Evolutionary conservation across 78 protist species (phyloP).

Genomic region (Speleostelium caveatum): DNA sequence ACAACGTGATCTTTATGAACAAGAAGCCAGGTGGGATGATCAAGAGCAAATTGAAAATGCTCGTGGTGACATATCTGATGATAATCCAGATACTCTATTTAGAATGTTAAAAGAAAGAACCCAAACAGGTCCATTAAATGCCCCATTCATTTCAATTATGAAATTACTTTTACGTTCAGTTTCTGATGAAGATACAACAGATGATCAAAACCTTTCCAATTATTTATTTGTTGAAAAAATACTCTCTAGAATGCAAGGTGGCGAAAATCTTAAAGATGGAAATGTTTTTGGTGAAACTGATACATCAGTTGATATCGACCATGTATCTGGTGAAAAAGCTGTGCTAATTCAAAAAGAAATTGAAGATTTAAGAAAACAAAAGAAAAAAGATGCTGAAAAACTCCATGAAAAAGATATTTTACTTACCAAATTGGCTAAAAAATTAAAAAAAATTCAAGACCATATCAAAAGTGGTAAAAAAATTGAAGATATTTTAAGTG

Average conservation of each 20-base stretch:
- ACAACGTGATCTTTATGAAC: conserved; percentile 60
- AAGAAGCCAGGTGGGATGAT: conserved; percentile 74
- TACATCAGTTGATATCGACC: conserved; percentile 14
- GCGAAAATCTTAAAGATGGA: neutral
- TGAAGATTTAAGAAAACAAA: conserved; percentile 40
- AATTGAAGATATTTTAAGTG: conserved; percentile 3
- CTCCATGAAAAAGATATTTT: conserved; percentile 52
- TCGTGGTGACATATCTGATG: conserved; percentile 60
- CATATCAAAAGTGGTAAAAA: conserved; percentile 24
- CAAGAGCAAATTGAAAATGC: conserved; percentile 46
- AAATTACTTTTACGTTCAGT: conserved; percentile 3
- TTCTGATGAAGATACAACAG: conserved; percentile 18
- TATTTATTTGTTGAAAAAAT: conserved; percentile 51
- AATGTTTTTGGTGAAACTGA: neutral
- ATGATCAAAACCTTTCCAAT: conserved; percentile 11
- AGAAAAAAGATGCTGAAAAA: conserved; percentile 41
- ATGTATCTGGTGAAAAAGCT: conserved; percentile 72
- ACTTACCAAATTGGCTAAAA: conserved; percentile 50
- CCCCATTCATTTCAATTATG: conserved; percentile 44
- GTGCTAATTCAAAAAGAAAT: conserved; percentile 72
- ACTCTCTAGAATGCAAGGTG: conserved; percentile 23
- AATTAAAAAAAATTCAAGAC: conserved; percentile 34
- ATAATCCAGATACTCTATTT: conserved; percentile 29
- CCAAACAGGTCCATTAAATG: neutral
- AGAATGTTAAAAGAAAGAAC: conserved; percentile 5